A percentile compares a stretch with the other conserved stretches of the same genome.
Evolutionary conservation across 805 yeast species (phyloP).

Genomic region (Wickerhamiella slavikovae): DNA sequence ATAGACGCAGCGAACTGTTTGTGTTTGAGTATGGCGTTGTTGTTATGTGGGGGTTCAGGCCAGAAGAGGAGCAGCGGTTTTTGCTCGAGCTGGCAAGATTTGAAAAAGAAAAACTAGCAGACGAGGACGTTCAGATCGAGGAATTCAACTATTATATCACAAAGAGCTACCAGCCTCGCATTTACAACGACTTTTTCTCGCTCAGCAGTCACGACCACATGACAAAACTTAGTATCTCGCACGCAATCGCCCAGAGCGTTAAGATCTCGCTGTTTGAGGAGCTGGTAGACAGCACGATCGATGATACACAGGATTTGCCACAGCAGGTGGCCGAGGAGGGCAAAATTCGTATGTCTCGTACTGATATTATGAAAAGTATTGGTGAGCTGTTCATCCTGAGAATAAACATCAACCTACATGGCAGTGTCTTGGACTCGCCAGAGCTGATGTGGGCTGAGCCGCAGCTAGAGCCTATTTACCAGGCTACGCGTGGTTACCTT

Average conservation of each 20-base stretch:
- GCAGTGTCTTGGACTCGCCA: slow-evolving; percentile 73
- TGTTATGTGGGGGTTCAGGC: slow-evolving; percentile 87
- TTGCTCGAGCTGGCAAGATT: slow-evolving; percentile 71
- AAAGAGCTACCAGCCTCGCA: slow-evolving; percentile 83
- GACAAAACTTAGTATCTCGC: slow-evolving; percentile 82
- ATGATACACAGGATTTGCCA: slow-evolving; percentile 92
- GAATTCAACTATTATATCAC: slow-evolving; percentile 92
- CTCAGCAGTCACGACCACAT: slow-evolving; percentile 74
- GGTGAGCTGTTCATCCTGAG: slow-evolving; percentile 81
- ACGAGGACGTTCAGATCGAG: slow-evolving; percentile 83
- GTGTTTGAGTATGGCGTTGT: slow-evolving; percentile 94
- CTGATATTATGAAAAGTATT: slow-evolving; percentile 89
- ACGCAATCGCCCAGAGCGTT: slow-evolving; percentile 88
- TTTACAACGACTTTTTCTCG: slow-evolving; percentile 88
- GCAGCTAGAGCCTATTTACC: slow-evolving; percentile 90
- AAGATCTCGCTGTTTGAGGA: slow-evolving; percentile 92
- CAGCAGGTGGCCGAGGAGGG: slow-evolving; percentile 90
- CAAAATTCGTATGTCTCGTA: slow-evolving; percentile 82
- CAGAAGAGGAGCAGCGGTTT: slow-evolving; percentile 65
- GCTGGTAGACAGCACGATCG: slow-evolving; percentile 87
- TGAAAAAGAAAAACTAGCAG: slow-evolving; percentile 73
- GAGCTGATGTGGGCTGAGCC: slow-evolving; percentile 99
- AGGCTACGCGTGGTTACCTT: slow-evolving; percentile 85
- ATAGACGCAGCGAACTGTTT: slow-evolving; percentile 72
- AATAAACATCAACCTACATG: slow-evolving; percentile 24